A percentile compares a stretch with the other conserved stretches of the same genome.
Evolutionary conservation across 441 rosid genomes (phyloP).

Genomic region (Croton setiger): DNA sequence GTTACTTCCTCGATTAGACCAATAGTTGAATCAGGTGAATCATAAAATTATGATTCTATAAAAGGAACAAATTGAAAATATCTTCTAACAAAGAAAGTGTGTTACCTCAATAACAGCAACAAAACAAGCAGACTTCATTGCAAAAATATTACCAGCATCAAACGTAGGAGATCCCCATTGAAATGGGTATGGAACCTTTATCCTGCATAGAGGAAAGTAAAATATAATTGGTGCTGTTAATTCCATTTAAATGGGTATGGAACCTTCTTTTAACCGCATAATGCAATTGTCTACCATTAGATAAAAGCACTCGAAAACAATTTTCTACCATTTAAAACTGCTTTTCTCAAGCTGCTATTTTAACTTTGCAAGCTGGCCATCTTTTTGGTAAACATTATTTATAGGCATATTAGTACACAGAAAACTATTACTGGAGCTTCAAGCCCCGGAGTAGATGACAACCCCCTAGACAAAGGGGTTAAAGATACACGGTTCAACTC

Average conservation of each 20-base stretch:
- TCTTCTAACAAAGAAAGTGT: not conserved
- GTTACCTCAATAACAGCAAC: slow-evolving; percentile 72
- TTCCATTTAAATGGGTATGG: too few species aligned
- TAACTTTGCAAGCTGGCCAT: not conserved
- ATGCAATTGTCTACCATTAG: not conserved
- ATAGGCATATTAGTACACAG: not conserved
- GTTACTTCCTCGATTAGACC: not conserved
- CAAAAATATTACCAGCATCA: slow-evolving; percentile 51
- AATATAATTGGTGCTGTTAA: not conserved
- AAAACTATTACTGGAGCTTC: not conserved
- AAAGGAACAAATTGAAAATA: not conserved
- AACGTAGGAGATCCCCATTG: slow-evolving; percentile 80
- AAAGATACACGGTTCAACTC: too few species aligned
- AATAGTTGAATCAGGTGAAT: not conserved
- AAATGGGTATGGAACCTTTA: slow-evolving; percentile 75
- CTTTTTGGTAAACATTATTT: not conserved
- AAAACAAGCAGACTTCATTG: slow-evolving; percentile 66
- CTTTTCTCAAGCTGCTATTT: not conserved
- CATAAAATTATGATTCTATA: not conserved
- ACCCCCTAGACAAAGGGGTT: not conserved
- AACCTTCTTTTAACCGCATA: too few species aligned
- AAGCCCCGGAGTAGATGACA: not conserved
- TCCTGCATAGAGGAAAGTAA: slow-evolving; percentile 39
- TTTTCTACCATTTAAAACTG: not conserved
- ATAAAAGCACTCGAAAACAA: not conserved